Base-by-base conservation (phyloP, 306 rosid genomes). In the Elaeagnus macrophylla region DNA sequence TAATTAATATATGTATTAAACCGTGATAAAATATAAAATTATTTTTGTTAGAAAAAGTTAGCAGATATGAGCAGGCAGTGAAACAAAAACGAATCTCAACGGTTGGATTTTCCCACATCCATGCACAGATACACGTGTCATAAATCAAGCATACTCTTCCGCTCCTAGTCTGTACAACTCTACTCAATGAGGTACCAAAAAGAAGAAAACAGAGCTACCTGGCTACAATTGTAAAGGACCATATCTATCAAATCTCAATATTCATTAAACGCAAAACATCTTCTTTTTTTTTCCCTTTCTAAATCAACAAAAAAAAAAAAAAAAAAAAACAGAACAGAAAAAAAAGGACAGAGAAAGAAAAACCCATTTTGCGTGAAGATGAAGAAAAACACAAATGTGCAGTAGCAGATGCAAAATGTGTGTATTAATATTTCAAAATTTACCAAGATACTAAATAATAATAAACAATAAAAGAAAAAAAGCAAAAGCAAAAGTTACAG, bases 361-460 rank as follows among this genome's bases (percentile, higher is more conserved):
- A 54, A 64, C 58, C 57, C 69, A 69, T 68, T 70, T 81, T 72
- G 48, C 97, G 77, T 90, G 79, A 72, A 44, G 53, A 66, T 20
- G 76, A 90, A 81, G 97, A 66, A 79, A 83, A 42, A 42, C 11
- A 7, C 10, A 42, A 7, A 42, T 3, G 5, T 2, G 46, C 46
- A 41, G 13, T 9, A 10, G 10, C 13, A 9, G 46, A 1, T 41
- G 46, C 10, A 41, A 10, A 41, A 41, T 41, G 46, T 53, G 8
- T n/a, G 57, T 16, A 11, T 14, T 38, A 51, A 10, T 25, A 7
- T 43, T 37, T 8, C 9, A 9, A 8, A 10, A 1, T 13, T 2
- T 48, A 15, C 15, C 12, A 40, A 40, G 46, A 41, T 35, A 18
- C 14, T 25, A 12, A 46, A 13, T 42, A 38, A 6, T 8, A 40